phyloP scores from a whole-genome alignment of 2,329 filamentous ascomycete genomes.

The Botryotinia convoluta region DNA sequence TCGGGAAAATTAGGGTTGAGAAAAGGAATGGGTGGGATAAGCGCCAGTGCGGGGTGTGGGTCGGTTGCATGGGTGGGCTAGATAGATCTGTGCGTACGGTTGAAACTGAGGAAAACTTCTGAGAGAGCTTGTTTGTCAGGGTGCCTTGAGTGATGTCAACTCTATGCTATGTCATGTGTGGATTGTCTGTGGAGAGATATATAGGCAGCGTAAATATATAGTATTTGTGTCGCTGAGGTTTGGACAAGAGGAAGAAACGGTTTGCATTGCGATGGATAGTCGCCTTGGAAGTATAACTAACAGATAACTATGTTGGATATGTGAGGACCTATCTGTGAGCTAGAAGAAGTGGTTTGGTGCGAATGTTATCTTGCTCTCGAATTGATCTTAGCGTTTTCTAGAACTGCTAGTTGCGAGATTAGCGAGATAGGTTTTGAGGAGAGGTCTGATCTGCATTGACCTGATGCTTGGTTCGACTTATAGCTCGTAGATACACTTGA shows the following conservation, averaged over 20 bases:
- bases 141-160: background rate
- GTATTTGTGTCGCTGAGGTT: background rate
- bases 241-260: background rate
- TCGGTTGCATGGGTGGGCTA: background rate
- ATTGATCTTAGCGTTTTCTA: background rate
- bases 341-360: background rate
- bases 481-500: background rate
- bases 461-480: background rate
- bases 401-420: background rate
- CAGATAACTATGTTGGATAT: background rate
- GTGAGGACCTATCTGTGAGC: background rate
- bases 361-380: background rate
- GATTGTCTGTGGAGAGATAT: background rate
- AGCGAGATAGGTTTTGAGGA: background rate
- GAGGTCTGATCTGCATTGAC: background rate
- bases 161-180: background rate
- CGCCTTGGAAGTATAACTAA: background rate
- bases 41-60: background rate
- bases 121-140: background rate
- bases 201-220: background rate
- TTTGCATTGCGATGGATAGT: background rate
- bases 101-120: background rate
- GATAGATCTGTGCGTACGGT: background rate
- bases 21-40: background rate
- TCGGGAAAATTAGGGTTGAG: background rate